Base-by-base conservation (phyloP, 2,329 filamentous ascomycete genomes). In the Fusarium oligoseptatum region DNA sequence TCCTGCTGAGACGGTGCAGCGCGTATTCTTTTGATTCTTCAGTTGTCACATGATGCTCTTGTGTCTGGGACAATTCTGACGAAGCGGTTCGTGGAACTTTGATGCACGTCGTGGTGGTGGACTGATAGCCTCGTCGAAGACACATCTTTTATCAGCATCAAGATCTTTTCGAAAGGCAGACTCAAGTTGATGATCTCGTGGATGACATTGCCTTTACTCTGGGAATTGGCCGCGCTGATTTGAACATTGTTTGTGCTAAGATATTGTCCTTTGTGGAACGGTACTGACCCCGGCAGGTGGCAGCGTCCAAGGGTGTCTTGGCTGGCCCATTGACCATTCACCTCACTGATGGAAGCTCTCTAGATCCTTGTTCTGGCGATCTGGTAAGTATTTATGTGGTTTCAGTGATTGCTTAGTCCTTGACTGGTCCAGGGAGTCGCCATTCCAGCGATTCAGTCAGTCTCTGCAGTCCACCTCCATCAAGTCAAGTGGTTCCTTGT, bases 131-230 rank as follows among this genome's bases (percentile, higher is more conserved):
- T 4, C 3, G 10, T 12, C 36, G 20, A 52, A 96, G 94, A 71
- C 93, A 94, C 77, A 91, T 97, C 5, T 97, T 92, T 81, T 97
- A 97, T 79, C 91, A 94, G 76, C 88, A 95, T 74, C 90, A 92
- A 6, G 88, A 91, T 11, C 84, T 97, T 0, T 97, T 97, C 78
- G 86, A 87, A 22, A 91, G 86, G 60, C 94, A 97, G 80, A 80
- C 82, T 17, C 86, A 90, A 15, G 93, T 97, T 0, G 92, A 97
- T 79, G 86, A 87, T 34, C 90, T 94, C 55, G 89, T 97, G 0
- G 93, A 97, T 77, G 92, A 94, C 72, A 83, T 97, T 39, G 93
- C 94, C 1, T 90, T 88, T 65, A 94, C 93, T 0, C 87, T 97
- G 17, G 87, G 88, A 1, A 83, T 94, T 10, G 85, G 89, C 7